A percentile compares a stretch with the other conserved stretches of the same genome.
These are phyloP conservation scores for Corrigiola litoralis DNA, from an alignment of 179 eudicot genomes.

Conservation along the genomic window DNA sequence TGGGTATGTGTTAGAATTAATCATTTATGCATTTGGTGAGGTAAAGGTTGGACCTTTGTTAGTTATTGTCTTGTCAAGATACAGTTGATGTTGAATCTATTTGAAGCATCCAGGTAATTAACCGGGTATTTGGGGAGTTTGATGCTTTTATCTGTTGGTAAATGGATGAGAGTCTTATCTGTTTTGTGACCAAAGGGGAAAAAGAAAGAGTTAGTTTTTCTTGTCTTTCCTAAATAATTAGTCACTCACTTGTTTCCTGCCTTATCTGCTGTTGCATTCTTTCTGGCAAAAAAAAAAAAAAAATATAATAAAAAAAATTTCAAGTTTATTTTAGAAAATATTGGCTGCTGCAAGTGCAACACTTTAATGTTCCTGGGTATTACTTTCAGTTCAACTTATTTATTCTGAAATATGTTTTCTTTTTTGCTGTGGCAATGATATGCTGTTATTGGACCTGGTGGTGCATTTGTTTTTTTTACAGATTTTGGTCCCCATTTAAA, in stretches of 20 bases:
- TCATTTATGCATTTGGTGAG: background rate
- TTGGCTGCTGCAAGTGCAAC: slow-evolving; percentile 22
- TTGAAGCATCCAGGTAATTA: background rate
- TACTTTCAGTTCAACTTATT: background rate
- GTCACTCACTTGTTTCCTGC: background rate
- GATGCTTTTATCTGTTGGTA: background rate
- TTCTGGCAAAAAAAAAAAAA: slow-evolving; percentile 19
- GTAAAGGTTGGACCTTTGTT: slow-evolving; percentile 3
- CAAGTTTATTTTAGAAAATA: slow-evolving; percentile 7
- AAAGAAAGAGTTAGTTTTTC: slow-evolving; percentile 3
- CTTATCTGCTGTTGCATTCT: slow-evolving; percentile 21
- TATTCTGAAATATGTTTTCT: background rate
- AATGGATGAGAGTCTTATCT: slow-evolving; percentile 21
- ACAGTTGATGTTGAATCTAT: slow-evolving; percentile 13
- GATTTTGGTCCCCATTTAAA: slow-evolving; percentile 21
- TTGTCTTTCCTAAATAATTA: slow-evolving; percentile 5
- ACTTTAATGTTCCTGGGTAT: slow-evolving; percentile 22
- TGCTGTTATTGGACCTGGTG: slow-evolving; percentile 2
- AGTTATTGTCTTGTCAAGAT: slow-evolving; percentile 22
- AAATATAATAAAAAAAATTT: too few relatives aligned
- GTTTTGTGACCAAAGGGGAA: slow-evolving; percentile 14
- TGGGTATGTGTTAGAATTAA: slow-evolving; percentile 4
- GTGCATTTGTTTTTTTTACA: slow-evolving; percentile 5
- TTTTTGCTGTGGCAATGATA: slow-evolving; percentile 14
- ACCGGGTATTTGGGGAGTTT: slow-evolving; percentile 8